Evolutionary conservation across 345 rosid genomes (phyloP).

Genomic region (Linum tenue): DNA sequence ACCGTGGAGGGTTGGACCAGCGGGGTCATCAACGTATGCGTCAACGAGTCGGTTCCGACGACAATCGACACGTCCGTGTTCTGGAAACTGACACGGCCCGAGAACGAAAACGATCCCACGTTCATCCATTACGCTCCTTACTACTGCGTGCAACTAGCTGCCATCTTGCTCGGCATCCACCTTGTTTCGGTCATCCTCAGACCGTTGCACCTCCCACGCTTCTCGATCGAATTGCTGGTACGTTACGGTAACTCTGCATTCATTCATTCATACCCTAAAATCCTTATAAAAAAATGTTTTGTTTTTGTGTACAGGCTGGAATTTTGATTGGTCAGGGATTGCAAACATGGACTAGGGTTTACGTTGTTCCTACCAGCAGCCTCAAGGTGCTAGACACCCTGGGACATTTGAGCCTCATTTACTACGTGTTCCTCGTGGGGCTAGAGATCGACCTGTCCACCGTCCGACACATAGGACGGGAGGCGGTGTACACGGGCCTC

Average conservation of each 20-base stretch:
- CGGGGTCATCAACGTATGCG: too few species aligned
- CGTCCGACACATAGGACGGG: conserved; percentile 7
- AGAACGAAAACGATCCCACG: too few species aligned
- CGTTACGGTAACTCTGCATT: neutral
- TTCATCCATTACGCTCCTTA: neutral
- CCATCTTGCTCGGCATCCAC: conserved; percentile 11
- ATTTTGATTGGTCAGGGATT: conserved; percentile 7
- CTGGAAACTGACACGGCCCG: too few species aligned
- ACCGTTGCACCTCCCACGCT: conserved; percentile 13
- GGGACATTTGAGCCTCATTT: conserved; percentile 16
- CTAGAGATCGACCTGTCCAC: conserved; percentile 25
- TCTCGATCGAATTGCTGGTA: conserved; percentile 13
- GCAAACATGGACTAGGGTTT: neutral
- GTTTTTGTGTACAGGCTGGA: conserved; percentile 7
- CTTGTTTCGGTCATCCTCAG: conserved; percentile 6
- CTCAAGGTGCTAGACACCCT: conserved; percentile 11
- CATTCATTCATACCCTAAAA: neutral
- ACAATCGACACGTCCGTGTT: too few species aligned
- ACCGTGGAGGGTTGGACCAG: too few species aligned
- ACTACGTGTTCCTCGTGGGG: conserved; percentile 29
- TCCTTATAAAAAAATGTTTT: too few species aligned
- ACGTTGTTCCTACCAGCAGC: neutral
- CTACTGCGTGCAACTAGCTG: conserved; percentile 5
- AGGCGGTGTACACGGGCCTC: conserved; percentile 8
- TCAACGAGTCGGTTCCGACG: too few species aligned